Conservation (phyloP, 176 grass and related monocot species). For the Tillandsia fasciculata region DNA sequence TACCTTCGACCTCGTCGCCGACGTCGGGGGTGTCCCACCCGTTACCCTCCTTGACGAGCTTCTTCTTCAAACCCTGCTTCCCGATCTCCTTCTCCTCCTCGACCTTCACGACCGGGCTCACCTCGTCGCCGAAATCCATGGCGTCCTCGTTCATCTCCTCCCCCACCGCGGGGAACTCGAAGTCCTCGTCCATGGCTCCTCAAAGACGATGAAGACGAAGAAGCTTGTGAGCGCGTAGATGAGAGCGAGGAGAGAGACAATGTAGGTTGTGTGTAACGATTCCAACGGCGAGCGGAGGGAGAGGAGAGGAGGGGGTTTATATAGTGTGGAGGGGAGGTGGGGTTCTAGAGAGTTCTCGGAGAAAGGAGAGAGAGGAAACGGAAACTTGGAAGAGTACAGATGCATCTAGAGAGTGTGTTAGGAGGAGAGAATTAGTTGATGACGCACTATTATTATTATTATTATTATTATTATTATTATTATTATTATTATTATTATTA, state of each 20-base stretch:
- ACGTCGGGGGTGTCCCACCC: slow-evolving; percentile 32
- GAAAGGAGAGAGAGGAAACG: background rate
- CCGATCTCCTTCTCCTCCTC: slow-evolving; percentile 66
- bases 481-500: too few species aligned
- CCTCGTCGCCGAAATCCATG: slow-evolving; percentile 35
- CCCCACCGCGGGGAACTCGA: slow-evolving; percentile 23
- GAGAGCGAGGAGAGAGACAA: background rate
- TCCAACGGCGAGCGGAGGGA: background rate
- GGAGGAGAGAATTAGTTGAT: too few species aligned
- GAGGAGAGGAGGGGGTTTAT: background rate
- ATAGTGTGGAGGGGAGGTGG: background rate
- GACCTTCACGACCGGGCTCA: slow-evolving; percentile 27
- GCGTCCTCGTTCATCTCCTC: slow-evolving; percentile 33
- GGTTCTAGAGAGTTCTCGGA: slow-evolving; percentile 16
- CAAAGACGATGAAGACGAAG: background rate
- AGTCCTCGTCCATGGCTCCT: slow-evolving; percentile 53
- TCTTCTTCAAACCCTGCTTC: slow-evolving; percentile 65
- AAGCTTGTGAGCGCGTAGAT: background rate
- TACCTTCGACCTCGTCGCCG: slow-evolving; percentile 83
- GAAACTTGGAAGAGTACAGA: background rate
- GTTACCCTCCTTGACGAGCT: slow-evolving; percentile 57
- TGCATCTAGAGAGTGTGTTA: background rate
- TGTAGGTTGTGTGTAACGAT: background rate
- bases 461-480: too few species aligned
- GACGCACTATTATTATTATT: too few species aligned